Evolutionary conservation across 2,329 filamentous ascomycete genomes (phyloP).

Genomic region (Fusarium citri): DNA sequence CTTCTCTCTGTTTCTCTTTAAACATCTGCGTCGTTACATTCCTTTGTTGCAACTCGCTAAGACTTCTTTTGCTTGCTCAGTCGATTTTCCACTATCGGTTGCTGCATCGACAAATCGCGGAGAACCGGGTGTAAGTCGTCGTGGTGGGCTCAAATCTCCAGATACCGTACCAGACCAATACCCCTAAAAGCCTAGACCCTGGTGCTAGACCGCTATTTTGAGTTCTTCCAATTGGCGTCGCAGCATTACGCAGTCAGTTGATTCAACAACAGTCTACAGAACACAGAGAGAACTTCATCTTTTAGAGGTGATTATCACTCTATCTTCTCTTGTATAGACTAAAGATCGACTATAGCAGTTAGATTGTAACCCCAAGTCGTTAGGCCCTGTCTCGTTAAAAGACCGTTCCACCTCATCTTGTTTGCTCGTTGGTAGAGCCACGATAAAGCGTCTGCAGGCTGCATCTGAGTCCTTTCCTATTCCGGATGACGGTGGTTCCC

Average conservation of each 20-base stretch:
- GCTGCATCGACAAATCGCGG: conserved; percentile 38
- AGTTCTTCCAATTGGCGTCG: conserved; percentile 50
- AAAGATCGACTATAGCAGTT: conserved; percentile 11
- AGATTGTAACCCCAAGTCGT: conserved; percentile 22
- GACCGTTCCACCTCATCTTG: conserved; percentile 29
- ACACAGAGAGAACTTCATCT: not conserved
- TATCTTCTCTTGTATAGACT: not conserved
- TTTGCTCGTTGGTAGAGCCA: conserved; percentile 36
- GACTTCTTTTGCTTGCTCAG: conserved; percentile 7
- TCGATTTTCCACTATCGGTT: conserved; percentile 30
- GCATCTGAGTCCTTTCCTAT: conserved; percentile 40
- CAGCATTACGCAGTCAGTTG: conserved; percentile 46
- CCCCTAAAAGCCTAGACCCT: conserved; percentile 18
- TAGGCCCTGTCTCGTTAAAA: conserved; percentile 29
- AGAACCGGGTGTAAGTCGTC: conserved; percentile 28
- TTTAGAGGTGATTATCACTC: not conserved
- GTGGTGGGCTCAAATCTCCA: conserved; percentile 34
- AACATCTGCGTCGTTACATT: conserved; percentile 8
- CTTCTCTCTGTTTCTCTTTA: not conserved
- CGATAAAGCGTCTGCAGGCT: conserved; percentile 29
- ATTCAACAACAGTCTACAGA: not conserved
- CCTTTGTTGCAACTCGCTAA: conserved; percentile 6
- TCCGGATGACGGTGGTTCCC: conserved; percentile 33
- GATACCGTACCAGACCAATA: conserved; percentile 4
- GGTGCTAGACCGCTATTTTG: conserved; percentile 46